These are phyloP conservation scores for Leccinum solheimii DNA, from an alignment of 1,284 basidiomycete species.

Conservation along the genomic window DNA sequence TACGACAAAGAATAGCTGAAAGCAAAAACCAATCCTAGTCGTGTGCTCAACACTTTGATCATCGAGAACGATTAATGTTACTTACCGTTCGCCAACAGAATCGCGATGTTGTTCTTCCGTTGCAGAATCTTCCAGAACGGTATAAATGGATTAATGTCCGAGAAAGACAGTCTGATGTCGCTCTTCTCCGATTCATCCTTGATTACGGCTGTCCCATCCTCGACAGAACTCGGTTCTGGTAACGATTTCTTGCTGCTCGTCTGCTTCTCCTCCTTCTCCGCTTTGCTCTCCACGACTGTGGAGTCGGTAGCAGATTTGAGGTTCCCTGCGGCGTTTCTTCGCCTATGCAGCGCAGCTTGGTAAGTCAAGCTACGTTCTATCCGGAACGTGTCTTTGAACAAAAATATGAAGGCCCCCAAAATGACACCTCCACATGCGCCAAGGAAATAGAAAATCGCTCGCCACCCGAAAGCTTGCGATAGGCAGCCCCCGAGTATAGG, in stretches of 20 bases:
- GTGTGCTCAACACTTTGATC: slow-evolving; percentile 1
- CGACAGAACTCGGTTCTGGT: slow-evolving; percentile 16
- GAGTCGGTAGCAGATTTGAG: slow-evolving; percentile 16
- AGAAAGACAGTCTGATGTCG: slow-evolving; percentile 57
- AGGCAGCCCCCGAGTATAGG: slow-evolving; percentile 73
- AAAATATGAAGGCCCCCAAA: slow-evolving; percentile 59
- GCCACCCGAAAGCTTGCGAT: slow-evolving; percentile 71
- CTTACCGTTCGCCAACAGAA: slow-evolving; percentile 70
- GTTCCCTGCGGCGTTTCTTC: slow-evolving; percentile 10
- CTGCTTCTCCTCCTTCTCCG: slow-evolving; percentile 9
- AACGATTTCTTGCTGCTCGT: slow-evolving; percentile 7
- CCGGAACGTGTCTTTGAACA: slow-evolving; percentile 83
- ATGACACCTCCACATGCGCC: slow-evolving; percentile 60
- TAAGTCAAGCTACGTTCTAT: slow-evolving; percentile 78
- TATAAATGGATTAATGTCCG: slow-evolving; percentile 73
- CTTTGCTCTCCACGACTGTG: slow-evolving; percentile 6
- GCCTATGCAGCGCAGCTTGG: slow-evolving; percentile 54
- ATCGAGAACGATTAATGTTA: slow-evolving; percentile 1
- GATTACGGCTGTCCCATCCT: slow-evolving; percentile 8
- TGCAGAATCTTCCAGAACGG: slow-evolving; percentile 60
- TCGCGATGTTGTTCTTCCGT: slow-evolving; percentile 65
- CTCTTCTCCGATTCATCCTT: slow-evolving; percentile 20
- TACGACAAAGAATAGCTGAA: slow-evolving; percentile 71
- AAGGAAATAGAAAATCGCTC: slow-evolving; percentile 81
- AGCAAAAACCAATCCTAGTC: slow-evolving; percentile 68